These are phyloP conservation scores for Grosmannia serpens DNA, from an alignment of 2,329 filamentous ascomycete species.

Conservation along the genomic window DNA sequence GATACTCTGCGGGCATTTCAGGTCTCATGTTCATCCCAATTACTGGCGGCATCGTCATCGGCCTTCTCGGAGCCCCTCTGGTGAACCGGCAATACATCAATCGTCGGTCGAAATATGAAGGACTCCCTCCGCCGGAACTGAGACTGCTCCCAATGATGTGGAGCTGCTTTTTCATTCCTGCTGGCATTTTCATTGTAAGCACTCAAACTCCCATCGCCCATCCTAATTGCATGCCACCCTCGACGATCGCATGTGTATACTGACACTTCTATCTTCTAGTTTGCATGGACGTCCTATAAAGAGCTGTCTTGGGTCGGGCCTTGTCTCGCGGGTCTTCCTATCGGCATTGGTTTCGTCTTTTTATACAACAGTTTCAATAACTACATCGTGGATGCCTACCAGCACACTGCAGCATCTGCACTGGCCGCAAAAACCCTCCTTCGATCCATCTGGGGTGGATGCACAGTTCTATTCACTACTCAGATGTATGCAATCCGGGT, in stretches of 20 bases:
- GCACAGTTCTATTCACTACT: conserved; percentile 37
- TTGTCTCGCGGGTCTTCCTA: conserved; percentile 18
- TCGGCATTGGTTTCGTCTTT: conserved; percentile 12
- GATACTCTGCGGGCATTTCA: conserved; percentile 21
- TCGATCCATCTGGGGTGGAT: conserved; percentile 37
- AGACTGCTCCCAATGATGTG: conserved; percentile 30
- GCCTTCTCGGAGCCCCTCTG: conserved; percentile 26
- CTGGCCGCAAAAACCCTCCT: conserved; percentile 53
- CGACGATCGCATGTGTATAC: background rate
- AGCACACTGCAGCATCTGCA: conserved; percentile 32
- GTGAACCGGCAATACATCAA: conserved; percentile 32
- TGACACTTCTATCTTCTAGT: conserved; percentile 5
- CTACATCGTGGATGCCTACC: conserved; percentile 52
- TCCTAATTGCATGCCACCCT: too few relatives aligned
- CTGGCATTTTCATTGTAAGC: conserved; percentile 36
- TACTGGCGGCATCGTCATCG: conserved; percentile 31
- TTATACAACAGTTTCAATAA: conserved; percentile 29
- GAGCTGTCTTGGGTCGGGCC: conserved; percentile 21
- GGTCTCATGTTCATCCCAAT: conserved; percentile 37
- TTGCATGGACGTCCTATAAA: conserved; percentile 23
- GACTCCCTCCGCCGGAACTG: conserved; percentile 13
- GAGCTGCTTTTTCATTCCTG: conserved; percentile 38
- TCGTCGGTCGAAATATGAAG: conserved; percentile 34
- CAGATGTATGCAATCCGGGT: conserved; percentile 22
- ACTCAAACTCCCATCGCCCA: background rate